A percentile compares a stretch with the other conserved stretches of the same genome.
Evolutionary conservation across 371 early-diverging fungal species (phyloP).

Genomic region (Rhizopus sp.): DNA sequence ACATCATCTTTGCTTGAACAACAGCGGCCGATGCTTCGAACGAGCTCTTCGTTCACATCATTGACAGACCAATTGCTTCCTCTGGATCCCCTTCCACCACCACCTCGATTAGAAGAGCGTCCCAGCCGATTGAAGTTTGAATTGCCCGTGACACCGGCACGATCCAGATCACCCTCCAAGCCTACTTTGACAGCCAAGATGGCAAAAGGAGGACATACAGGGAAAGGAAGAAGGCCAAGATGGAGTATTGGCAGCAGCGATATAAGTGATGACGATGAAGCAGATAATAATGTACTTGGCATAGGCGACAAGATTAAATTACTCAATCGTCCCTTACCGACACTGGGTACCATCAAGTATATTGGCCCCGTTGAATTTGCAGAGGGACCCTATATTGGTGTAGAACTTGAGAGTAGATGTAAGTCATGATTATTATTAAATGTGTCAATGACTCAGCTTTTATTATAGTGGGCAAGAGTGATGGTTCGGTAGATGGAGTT

Average conservation of each 20-base stretch:
- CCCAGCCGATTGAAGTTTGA: conserved; percentile 22
- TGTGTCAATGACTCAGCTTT: neutral
- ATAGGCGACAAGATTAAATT: conserved; percentile 28
- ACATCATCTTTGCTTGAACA: conserved; percentile 3
- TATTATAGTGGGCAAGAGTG: conserved; percentile 33
- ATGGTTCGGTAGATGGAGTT: conserved; percentile 35
- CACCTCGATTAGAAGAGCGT: neutral
- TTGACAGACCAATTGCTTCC: conserved; percentile 24
- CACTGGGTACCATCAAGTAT: conserved; percentile 30
- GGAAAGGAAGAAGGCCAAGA: conserved; percentile 19
- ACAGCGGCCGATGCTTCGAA: conserved; percentile 18
- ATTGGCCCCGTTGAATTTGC: conserved; percentile 33
- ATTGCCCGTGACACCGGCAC: conserved; percentile 16
- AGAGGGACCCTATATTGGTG: conserved; percentile 30
- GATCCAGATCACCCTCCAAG: conserved; percentile 20
- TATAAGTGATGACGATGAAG: conserved; percentile 23
- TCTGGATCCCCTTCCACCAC: conserved; percentile 5
- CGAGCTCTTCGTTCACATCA: conserved; percentile 24
- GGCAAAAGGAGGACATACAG: neutral
- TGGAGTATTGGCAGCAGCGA: conserved; percentile 30
- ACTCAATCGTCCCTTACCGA: conserved; percentile 30
- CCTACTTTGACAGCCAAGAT: conserved; percentile 4
- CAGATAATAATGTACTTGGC: conserved; percentile 5
- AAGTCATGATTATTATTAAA: conserved; percentile 6
- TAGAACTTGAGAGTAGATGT: conserved; percentile 39